phyloP scores from a whole-genome alignment of 371 early-diverging fungal genomes.

The Dichotomocladium elegans region DNA sequence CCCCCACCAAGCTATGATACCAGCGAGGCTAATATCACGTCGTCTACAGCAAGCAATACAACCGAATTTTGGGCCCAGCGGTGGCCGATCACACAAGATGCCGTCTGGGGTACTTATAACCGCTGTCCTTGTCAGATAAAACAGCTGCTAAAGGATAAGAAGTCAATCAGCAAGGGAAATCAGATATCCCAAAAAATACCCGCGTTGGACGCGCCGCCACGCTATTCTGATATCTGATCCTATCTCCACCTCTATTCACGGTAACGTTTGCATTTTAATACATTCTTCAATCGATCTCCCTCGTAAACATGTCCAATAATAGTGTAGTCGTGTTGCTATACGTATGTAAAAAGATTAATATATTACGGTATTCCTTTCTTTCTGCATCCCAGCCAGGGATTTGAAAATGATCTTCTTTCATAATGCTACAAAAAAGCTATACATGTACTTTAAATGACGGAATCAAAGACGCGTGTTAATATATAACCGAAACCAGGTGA shows the following conservation, averaged over 20 bases:
- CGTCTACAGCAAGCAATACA: not conserved
- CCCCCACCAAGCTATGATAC: slow-evolving; percentile 80
- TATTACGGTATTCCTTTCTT: too few species aligned
- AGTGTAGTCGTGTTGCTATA: too few species aligned
- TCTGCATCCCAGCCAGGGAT: too few species aligned
- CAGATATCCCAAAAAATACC: slow-evolving; percentile 1
- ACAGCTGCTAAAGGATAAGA: not conserved
- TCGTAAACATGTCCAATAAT: too few species aligned
- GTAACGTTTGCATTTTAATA: not conserved
- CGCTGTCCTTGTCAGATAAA: slow-evolving; percentile 28
- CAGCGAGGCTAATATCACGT: slow-evolving; percentile 13
- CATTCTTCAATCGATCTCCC: too few species aligned
- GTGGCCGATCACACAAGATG: slow-evolving; percentile 24
- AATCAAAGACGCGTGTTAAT: too few species aligned
- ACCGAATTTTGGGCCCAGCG: slow-evolving; percentile 33
- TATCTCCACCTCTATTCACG: not conserved
- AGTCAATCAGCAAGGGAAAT: slow-evolving; percentile 3
- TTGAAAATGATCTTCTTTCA: too few species aligned
- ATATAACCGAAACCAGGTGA: too few species aligned
- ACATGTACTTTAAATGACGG: too few species aligned
- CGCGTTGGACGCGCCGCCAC: not conserved
- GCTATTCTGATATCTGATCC: not conserved
- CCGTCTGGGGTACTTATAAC: slow-evolving; percentile 27
- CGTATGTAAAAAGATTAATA: too few species aligned
- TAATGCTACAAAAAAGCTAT: too few species aligned